Percentiles rank a stretch among this genome's conserved stretches.
Evolutionary conservation across 1,284 basidiomycete genomes (phyloP).

Genomic region (Cryptococcus deneoformans): DNA sequence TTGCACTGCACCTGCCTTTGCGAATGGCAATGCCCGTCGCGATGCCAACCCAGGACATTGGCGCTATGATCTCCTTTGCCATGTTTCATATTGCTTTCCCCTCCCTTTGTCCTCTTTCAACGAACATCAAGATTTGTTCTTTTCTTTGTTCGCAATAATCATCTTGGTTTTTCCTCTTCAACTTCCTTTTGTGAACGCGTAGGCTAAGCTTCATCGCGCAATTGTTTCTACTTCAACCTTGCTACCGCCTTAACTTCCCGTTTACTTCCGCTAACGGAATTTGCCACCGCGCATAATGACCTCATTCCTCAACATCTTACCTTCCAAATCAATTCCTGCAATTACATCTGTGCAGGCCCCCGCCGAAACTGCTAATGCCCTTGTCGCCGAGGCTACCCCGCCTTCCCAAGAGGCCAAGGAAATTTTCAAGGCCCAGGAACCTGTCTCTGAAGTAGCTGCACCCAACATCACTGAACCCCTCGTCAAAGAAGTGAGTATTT

Average conservation of each 20-base stretch:
- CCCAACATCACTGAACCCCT: slow-evolving; percentile 21
- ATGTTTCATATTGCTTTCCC: too few relatives aligned
- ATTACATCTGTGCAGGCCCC: not conserved
- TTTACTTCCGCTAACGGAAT: slow-evolving; percentile 7
- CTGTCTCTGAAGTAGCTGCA: slow-evolving; percentile 18
- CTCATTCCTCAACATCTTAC: slow-evolving; percentile 6
- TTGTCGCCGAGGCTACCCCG: slow-evolving; percentile 18
- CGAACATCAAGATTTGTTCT: too few relatives aligned
- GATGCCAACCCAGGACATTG: too few relatives aligned
- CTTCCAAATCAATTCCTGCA: slow-evolving; percentile 1
- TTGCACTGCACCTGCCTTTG: too few relatives aligned
- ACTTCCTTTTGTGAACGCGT: too few relatives aligned
- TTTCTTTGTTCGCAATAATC: too few relatives aligned
- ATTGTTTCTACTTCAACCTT: slow-evolving; percentile 1
- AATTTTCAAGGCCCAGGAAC: slow-evolving; percentile 13
- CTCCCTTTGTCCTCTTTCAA: too few relatives aligned
- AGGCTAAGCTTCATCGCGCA: too few relatives aligned
- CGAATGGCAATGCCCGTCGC: too few relatives aligned
- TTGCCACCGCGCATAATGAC: slow-evolving; percentile 2
- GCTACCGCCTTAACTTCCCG: slow-evolving; percentile 1
- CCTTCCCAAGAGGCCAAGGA: slow-evolving; percentile 25
- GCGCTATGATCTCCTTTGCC: too few relatives aligned
- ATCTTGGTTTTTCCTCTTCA: too few relatives aligned
- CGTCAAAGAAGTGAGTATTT: slow-evolving; percentile 20
- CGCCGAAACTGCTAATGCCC: slow-evolving; percentile 11